Percentiles rank a stretch among this genome's conserved stretches.
These are phyloP conservation scores for Boletus rubropictus DNA, from an alignment of 768 basidiomycete species.

Conservation along the genomic window DNA sequence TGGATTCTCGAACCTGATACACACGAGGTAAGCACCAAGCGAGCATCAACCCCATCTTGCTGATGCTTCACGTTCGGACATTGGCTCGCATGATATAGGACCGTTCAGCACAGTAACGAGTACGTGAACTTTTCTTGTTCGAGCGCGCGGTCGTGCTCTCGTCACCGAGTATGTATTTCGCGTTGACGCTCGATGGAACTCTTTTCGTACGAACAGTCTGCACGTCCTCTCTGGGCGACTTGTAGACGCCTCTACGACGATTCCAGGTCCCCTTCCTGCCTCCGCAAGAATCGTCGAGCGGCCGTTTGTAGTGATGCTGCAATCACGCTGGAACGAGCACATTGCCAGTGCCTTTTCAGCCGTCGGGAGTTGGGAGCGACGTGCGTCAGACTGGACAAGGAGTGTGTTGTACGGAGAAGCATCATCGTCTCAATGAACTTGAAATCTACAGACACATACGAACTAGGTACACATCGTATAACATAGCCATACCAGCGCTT, in stretches of 20 bases:
- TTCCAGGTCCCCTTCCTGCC: constrained; percentile 50
- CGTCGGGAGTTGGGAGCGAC: constrained; percentile 42
- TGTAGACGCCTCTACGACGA: constrained; percentile 40
- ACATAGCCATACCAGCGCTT: no score
- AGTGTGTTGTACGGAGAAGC: constrained; percentile 40
- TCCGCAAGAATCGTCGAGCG: constrained; percentile 45
- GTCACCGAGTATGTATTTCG: neutral
- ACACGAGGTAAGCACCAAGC: constrained; percentile 38
- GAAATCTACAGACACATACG: neutral
- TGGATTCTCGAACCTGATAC: constrained; percentile 62
- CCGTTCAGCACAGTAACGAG: constrained; percentile 52
- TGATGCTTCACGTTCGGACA: neutral
- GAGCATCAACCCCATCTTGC: neutral
- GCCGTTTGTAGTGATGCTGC: constrained; percentile 43
- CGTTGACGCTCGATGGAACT: neutral
- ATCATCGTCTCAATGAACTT: neutral
- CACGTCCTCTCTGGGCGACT: constrained; percentile 48
- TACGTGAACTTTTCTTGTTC: constrained; percentile 16
- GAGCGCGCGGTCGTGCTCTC: neutral
- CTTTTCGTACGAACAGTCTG: constrained; percentile 34
- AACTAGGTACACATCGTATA: neutral
- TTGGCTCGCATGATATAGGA: constrained; percentile 31
- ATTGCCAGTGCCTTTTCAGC: constrained; percentile 42
- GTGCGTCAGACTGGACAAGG: constrained; percentile 42
- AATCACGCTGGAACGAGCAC: constrained; percentile 57